Base-by-base conservation (phyloP, 2,329 filamentous ascomycete species). In the Colletotrichum euphorbiae region DNA sequence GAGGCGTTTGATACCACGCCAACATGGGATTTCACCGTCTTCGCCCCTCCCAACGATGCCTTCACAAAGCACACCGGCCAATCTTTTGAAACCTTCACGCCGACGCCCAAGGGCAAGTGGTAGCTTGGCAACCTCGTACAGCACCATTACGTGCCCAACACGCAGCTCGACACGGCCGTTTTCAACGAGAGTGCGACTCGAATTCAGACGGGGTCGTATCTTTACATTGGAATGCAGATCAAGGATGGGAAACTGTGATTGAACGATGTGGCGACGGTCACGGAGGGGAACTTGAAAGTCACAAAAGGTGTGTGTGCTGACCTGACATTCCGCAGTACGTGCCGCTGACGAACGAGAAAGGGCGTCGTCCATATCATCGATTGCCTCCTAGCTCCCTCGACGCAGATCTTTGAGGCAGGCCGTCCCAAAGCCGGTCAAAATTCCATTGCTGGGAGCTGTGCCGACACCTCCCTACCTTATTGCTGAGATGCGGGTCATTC, bases 21-120 rank as follows among this genome's bases (percentile, higher is more conserved):
- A 2, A 71, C 66, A 1, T 77, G 73, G 73, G 71, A 73, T 17
- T 78, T 73, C 50, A 77, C 74, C 24, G 76, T 77, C 62, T 77
- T 77, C 51, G 76, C 74, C 2, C 74, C 75, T 3, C 75, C 73
- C 2, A 72, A 77, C 40, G 69, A 71, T 3, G 75, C 75, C 9
- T 77, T 78, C 52, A 24, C 13, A 4, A 71, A 72, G 15, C 69
- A 75, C 33, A 77, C 74, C 0, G 73, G 74, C 1, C 42, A 72
- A 38, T 77, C 77, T 61, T 76, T 72, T 42, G 67, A 69, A 6
- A 76, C 72, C 3, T 74, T 69, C 51, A 64, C 66, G n/a, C 57
- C 48, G 15, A 75, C 75, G 7, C 70, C 71, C 2, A 77, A 75
- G 42, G 74, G 72, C 2, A 74, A 74, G 51, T 74, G 72, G 69